Conservation (phyloP, 306 rosid genomes). For the Dryas drummondii region DNA sequence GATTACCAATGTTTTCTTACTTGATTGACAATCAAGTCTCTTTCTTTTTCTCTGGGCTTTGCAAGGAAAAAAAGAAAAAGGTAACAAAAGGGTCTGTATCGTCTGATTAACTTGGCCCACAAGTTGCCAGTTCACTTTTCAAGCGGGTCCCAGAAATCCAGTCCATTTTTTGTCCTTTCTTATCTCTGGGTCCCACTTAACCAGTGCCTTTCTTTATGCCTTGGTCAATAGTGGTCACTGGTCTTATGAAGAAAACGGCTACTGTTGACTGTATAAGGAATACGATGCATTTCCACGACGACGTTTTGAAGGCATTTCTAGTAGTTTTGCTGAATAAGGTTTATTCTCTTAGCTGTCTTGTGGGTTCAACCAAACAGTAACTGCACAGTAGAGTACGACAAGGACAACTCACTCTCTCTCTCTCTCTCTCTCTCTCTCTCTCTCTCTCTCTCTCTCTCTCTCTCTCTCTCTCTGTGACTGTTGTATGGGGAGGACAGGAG, state of each 20-base stretch:
- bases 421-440: too few species aligned
- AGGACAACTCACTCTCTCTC: not conserved
- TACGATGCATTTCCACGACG: too few species aligned
- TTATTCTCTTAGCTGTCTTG: too few species aligned
- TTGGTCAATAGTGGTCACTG: not conserved
- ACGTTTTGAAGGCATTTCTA: too few species aligned
- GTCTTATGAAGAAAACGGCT: not conserved
- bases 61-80: too few species aligned
- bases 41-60: not conserved
- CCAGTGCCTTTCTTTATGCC: not conserved
- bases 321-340: too few species aligned
- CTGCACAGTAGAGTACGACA: not conserved
- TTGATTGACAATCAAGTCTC: not conserved
- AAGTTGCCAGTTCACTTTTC: not conserved
- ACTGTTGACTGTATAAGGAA: not conserved
- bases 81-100: not conserved
- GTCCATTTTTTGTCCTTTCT: not conserved
- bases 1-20: too few species aligned
- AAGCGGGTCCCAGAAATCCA: not conserved
- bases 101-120: constrained; percentile 7
- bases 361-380: too few species aligned
- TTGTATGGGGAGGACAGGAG: too few species aligned
- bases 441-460: not conserved
- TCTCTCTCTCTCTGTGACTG: not conserved
- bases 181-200: not conserved